A percentile compares a stretch with the other conserved stretches of the same genome.
These are phyloP conservation scores for Scheffersomyces insectosa DNA, from an alignment of 1,139 yeast genomes.

Conservation along the genomic window DNA sequence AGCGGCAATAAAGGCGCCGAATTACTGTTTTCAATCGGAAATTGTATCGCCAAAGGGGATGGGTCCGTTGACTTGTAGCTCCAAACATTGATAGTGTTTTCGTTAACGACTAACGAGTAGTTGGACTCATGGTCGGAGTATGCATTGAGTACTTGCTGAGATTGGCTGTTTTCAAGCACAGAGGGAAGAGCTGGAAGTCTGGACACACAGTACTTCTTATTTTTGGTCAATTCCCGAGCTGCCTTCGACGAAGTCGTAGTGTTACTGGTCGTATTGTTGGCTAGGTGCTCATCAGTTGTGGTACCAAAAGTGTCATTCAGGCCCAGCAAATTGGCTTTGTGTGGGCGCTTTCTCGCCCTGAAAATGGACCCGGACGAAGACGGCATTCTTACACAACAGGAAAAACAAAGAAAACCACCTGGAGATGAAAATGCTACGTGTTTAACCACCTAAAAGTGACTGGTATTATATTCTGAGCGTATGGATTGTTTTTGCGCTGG, in stretches of 20 bases:
- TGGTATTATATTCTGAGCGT: no score
- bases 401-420: no score
- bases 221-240: conserved; percentile 56
- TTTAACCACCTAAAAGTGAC: no score
- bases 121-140: conserved; percentile 54
- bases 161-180: conserved; percentile 24
- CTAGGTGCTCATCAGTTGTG: not conserved
- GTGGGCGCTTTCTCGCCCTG: conserved; percentile 1
- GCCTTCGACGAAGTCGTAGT: conserved; percentile 3
- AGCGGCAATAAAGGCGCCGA: conserved; percentile 36
- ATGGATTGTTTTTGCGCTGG: no score
- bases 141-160: conserved; percentile 37
- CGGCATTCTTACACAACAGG: no score
- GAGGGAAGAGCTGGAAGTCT: conserved; percentile 61
- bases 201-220: conserved; percentile 58
- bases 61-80: conserved; percentile 60
- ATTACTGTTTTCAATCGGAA: conserved; percentile 26
- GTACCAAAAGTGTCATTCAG: not conserved
- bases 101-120: conserved; percentile 56
- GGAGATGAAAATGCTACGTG: no score
- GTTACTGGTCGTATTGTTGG: not conserved
- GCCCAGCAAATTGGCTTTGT: no score
- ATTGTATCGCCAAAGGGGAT: conserved; percentile 57
- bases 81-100: conserved; percentile 65
- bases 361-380: conserved; percentile 2